phyloP scores from a whole-genome alignment of 495 filamentous ascomycete species.

The Massariosphaeria phaeospora region DNA sequence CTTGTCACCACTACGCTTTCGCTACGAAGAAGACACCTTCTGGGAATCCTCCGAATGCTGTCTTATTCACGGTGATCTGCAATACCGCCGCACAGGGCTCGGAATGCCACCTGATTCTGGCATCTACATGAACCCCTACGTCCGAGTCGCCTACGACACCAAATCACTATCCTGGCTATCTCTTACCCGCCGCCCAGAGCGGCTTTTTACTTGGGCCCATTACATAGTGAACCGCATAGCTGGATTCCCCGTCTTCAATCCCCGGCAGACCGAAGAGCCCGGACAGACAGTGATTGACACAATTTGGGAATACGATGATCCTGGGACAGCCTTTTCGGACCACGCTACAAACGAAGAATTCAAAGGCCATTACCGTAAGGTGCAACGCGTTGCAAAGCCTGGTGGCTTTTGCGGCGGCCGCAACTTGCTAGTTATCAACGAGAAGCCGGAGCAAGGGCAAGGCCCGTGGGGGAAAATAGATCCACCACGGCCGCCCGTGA shows the following conservation, averaged over 20 bases:
- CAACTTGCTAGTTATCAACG: conserved; percentile 26
- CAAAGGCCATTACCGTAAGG: conserved; percentile 8
- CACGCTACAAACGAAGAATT: conserved; percentile 6
- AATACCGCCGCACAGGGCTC: conserved; percentile 14
- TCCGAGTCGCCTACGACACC: conserved; percentile 36
- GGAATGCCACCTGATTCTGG: conserved; percentile 23
- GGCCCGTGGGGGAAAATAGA: conserved; percentile 22
- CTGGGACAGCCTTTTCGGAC: background rate
- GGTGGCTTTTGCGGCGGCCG: conserved; percentile 32
- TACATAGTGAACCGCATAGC: conserved; percentile 26
- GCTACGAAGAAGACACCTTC: conserved; percentile 58
- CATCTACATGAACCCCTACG: conserved; percentile 41
- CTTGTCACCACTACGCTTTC: conserved; percentile 54
- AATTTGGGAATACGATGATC: conserved; percentile 26
- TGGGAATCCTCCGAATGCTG: conserved; percentile 81
- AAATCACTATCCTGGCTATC: conserved; percentile 33
- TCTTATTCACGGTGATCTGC: conserved; percentile 39
- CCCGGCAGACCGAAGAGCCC: conserved; percentile 25
- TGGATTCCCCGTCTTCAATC: conserved; percentile 23
- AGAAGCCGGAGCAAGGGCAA: conserved; percentile 19
- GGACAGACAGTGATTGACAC: conserved; percentile 19
- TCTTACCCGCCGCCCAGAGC: conserved; percentile 35
- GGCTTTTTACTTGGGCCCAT: conserved; percentile 30
- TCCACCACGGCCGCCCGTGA: conserved; percentile 4
- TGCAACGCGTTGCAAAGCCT: conserved; percentile 6